phyloP scores from a whole-genome alignment of 208 protist species.

The Crithidia brevicula region DNA sequence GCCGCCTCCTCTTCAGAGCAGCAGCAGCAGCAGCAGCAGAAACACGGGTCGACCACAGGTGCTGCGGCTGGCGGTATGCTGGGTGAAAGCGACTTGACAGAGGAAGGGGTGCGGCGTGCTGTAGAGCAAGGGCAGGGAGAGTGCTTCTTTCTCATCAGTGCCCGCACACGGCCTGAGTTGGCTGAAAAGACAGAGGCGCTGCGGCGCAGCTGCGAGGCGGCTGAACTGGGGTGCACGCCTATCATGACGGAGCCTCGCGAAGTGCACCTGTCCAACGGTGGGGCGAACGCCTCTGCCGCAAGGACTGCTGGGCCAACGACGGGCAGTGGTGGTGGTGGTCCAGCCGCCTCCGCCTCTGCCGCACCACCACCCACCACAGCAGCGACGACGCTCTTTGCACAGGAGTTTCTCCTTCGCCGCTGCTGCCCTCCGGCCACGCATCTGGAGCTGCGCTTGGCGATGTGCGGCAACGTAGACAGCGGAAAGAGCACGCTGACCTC shows the following conservation, averaged over 20 bases:
- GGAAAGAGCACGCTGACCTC: slow-evolving; percentile 93
- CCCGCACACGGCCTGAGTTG: slow-evolving; percentile 32
- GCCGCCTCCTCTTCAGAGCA: too few species aligned
- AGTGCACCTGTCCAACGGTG: slow-evolving; percentile 25
- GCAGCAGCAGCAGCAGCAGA: not conserved
- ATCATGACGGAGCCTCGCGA: slow-evolving; percentile 63
- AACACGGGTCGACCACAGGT: not conserved
- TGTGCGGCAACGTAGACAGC: slow-evolving; percentile 95
- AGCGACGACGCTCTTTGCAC: slow-evolving; percentile 43
- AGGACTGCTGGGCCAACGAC: too few species aligned
- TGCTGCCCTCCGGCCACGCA: slow-evolving; percentile 43
- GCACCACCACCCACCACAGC: slow-evolving; percentile 14
- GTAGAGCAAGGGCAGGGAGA: slow-evolving; percentile 72
- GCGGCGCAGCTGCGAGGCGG: slow-evolving; percentile 26
- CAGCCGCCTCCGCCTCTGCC: not conserved
- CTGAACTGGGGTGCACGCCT: slow-evolving; percentile 39
- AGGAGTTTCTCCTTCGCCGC: slow-evolving; percentile 81
- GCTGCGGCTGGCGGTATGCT: not conserved
- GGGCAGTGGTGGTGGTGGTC: not conserved
- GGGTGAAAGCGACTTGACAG: slow-evolving; percentile 47
- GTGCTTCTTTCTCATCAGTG: slow-evolving; percentile 64
- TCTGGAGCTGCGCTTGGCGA: slow-evolving; percentile 88
- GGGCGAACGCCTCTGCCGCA: not conserved
- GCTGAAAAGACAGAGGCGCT: slow-evolving; percentile 38
- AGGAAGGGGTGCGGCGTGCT: slow-evolving; percentile 30